Conservation (phyloP, 2,329 filamentous ascomycete species). For the Penicillium sp. region DNA sequence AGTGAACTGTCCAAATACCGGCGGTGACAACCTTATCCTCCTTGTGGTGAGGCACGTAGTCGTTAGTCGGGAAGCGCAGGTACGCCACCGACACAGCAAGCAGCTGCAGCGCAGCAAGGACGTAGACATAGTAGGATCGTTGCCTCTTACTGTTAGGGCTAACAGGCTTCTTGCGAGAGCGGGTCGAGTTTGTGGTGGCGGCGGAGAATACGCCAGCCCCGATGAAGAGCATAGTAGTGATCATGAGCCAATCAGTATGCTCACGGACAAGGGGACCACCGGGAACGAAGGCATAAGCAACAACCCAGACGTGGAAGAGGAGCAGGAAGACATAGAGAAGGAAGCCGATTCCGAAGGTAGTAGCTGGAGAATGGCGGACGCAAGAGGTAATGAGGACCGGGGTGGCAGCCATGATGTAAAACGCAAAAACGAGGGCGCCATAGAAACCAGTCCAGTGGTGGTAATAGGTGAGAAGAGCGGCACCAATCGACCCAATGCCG, state of each 20-base stretch:
- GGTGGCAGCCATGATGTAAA: conserved; percentile 81
- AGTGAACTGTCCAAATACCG: conserved; percentile 99
- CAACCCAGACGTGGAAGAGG: conserved; percentile 98
- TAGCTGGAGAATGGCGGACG: conserved; percentile 74
- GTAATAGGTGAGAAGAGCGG: conserved; percentile 74
- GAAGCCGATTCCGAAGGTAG: conserved; percentile 86
- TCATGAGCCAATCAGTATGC: conserved; percentile 95
- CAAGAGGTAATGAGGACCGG: conserved; percentile 77
- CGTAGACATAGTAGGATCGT: conserved; percentile 71
- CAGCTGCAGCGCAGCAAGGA: conserved; percentile 76
- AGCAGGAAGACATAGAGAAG: conserved; percentile 91
- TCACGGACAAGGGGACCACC: conserved; percentile 91
- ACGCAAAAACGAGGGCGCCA: conserved; percentile 74
- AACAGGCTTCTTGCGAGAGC: conserved; percentile 43
- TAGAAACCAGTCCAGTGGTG: conserved; percentile 89
- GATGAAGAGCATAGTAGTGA: conserved; percentile 79
- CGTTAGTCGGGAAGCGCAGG: conserved; percentile 86
- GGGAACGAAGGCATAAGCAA: conserved; percentile 96
- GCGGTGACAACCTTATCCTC: conserved; percentile 87
- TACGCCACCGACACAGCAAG: conserved; percentile 81
- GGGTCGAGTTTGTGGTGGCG: conserved; percentile 57
- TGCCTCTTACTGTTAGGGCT: conserved; percentile 51
- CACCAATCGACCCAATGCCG: conserved; percentile 76
- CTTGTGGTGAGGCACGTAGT: conserved; percentile 87
- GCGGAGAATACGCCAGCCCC: conserved; percentile 81